Base-by-base conservation (phyloP, 345 rosid genomes). In the Firmiana major region DNA sequence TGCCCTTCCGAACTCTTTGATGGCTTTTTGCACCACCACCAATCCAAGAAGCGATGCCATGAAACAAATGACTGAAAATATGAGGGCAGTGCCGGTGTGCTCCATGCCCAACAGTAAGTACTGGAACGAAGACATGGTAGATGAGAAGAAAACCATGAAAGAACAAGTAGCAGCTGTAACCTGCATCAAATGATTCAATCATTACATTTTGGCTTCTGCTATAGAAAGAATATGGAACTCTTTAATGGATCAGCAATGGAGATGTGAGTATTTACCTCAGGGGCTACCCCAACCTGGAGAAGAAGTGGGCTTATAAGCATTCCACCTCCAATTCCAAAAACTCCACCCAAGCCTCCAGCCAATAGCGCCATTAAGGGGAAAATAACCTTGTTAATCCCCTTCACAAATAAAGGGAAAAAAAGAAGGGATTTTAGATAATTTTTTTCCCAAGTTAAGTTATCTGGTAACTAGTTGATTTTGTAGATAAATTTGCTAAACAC, bases 221-320 rank as follows among this genome's bases (percentile, higher is more conserved):
- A 13, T 45, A 12, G 51, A 66, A n/a, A 42, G 45, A 21, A 45
- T 15, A 43, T 22, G 36, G 7, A 43, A 43, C 5, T 43, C 15
- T n/a, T 6, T 6, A 21, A 22, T 54, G 63, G 19, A 34, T 54
- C 15, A 53, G 9, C 1, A 16, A 26, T 21, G 12, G 19, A 6
- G 28, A 31, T 43, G 59, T 11, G 16, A 55, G 28, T 46, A 59
- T 21, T 43, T 78, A 91, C 95, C 97, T 90, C 91, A 2, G 96
- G 97, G 46, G 88, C 80, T 24, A 92, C 84, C 17, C 96, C 92
- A 10, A 93, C 89, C 28, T 89, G 96, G 48, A 95, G 92, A 63
- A 95, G 99, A 80, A 95, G 97, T 21, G 92, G 98, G 77, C 94
- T 93, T 71, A 90, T 90, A 34, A 93, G 91, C 98, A 93, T 92